These are phyloP conservation scores for Naganishia sp. DNA, from an alignment of 1,284 basidiomycete species.

Conservation along the genomic window DNA sequence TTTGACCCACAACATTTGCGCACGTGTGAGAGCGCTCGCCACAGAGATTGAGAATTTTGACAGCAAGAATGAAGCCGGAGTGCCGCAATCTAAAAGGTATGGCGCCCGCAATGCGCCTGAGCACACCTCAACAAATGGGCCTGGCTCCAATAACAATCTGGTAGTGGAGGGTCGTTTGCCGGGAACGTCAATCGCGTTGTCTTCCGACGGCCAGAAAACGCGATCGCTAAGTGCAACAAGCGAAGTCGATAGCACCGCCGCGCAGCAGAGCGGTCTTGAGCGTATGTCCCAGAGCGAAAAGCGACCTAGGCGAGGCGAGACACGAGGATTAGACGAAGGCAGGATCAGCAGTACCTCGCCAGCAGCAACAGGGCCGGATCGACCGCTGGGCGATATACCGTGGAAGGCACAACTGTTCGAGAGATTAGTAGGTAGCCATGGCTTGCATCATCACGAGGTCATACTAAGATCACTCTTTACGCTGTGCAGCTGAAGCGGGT, in stretches of 20 bases:
- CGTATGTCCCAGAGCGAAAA: conserved; percentile 26
- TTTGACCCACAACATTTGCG: background rate
- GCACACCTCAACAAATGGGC: too few relatives aligned
- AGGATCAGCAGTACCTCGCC: conserved; percentile 61
- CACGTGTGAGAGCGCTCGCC: background rate
- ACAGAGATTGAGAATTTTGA: background rate
- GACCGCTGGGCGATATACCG: conserved; percentile 2
- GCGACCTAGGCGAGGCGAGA: conserved; percentile 67
- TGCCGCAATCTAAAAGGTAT: too few relatives aligned
- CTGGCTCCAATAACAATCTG: too few relatives aligned
- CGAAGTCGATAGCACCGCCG: too few relatives aligned
- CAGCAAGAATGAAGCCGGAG: background rate
- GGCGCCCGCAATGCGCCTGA: too few relatives aligned
- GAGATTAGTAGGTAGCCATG: background rate
- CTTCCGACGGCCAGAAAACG: too few relatives aligned
- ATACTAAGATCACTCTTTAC: background rate
- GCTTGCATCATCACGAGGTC: background rate
- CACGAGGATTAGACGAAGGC: conserved; percentile 69
- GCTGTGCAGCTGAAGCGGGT: conserved; percentile 7
- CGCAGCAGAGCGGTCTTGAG: too few relatives aligned
- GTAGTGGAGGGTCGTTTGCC: too few relatives aligned
- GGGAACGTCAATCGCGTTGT: too few relatives aligned
- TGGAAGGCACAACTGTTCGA: conserved; percentile 14
- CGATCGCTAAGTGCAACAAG: too few relatives aligned
- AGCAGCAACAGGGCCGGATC: background rate